phyloP scores from a whole-genome alignment of 805 yeast species.

The Metschnikowia bowlesiae region DNA sequence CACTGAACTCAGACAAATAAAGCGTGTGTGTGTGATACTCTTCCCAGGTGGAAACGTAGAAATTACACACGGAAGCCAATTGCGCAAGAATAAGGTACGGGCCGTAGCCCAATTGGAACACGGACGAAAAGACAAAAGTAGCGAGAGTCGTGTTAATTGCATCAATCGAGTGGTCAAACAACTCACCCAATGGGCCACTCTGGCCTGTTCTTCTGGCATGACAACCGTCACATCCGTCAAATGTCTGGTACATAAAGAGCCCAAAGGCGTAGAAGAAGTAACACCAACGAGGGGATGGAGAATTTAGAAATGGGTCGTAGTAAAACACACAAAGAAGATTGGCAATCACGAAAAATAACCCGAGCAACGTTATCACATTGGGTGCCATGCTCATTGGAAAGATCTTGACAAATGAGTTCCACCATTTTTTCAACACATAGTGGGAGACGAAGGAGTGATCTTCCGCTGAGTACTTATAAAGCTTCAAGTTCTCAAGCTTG shows the following conservation, averaged over 20 bases:
- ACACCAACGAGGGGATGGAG: constrained; percentile 68
- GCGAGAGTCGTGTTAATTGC: constrained; percentile 78
- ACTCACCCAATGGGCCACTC: constrained; percentile 89
- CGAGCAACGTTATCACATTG: constrained; percentile 78
- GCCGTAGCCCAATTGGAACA: constrained; percentile 70
- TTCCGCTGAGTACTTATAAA: constrained; percentile 67
- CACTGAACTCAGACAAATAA: constrained; percentile 74
- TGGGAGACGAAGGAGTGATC: constrained; percentile 78
- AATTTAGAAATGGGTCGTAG: constrained; percentile 63
- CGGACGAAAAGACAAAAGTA: constrained; percentile 67
- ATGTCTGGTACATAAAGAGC: constrained; percentile 85
- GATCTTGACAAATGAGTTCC: constrained; percentile 64
- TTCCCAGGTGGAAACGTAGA: constrained; percentile 92
- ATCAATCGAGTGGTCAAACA: constrained; percentile 84
- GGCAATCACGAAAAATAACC: constrained; percentile 64
- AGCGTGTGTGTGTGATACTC: constrained; percentile 86
- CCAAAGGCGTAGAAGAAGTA: constrained; percentile 76
- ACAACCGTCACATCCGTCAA: constrained; percentile 93
- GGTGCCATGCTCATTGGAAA: constrained; percentile 93
- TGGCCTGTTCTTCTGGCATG: constrained; percentile 97
- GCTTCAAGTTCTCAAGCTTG: constrained; percentile 48
- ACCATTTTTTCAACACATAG: constrained; percentile 74
- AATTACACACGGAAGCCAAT: constrained; percentile 72
- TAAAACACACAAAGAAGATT: constrained; percentile 64
- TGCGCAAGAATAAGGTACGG: constrained; percentile 58